Conservation (phyloP, 352 stramenopile species). For the Globisporangium yorkense region DNA sequence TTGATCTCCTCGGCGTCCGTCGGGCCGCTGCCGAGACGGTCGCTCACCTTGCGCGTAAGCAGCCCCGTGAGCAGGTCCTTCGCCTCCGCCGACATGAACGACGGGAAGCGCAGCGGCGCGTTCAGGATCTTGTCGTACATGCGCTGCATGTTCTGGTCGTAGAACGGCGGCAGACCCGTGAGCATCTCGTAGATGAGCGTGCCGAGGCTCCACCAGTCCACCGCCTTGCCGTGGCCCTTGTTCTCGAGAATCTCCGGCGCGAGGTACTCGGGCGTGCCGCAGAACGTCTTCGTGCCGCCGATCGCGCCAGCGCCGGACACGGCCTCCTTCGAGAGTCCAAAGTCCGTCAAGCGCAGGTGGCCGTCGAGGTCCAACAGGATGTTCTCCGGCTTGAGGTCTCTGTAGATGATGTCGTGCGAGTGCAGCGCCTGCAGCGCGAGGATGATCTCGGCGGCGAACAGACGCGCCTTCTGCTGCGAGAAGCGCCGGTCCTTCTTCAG, state of each 20-base stretch:
- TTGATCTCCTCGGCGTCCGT: constrained; percentile 92
- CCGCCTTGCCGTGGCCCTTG: constrained; percentile 87
- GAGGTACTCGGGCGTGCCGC: constrained; percentile 93
- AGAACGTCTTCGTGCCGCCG: constrained; percentile 89
- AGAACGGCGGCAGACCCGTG: constrained; percentile 89
- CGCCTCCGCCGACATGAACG: constrained; percentile 89
- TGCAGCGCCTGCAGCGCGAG: constrained; percentile 91
- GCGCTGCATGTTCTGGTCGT: constrained; percentile 92
- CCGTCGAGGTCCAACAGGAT: constrained; percentile 92
- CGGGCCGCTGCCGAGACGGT: constrained; percentile 82
- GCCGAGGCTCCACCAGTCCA: constrained; percentile 90
- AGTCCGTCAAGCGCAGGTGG: constrained; percentile 93
- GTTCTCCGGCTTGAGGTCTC: constrained; percentile 96
- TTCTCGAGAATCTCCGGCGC: constrained; percentile 94
- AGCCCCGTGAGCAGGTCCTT: constrained; percentile 82
- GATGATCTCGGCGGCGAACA: constrained; percentile 93
- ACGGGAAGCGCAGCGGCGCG: constrained; percentile 80
- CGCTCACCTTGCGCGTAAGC: constrained; percentile 82
- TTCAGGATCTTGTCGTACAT: constrained; percentile 96
- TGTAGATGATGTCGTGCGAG: constrained; percentile 95
- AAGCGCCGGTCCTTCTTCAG: constrained; percentile 93
- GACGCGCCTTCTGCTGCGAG: constrained; percentile 86
- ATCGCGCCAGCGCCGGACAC: constrained; percentile 77
- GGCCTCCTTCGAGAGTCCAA: constrained; percentile 93
- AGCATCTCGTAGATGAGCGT: constrained; percentile 95